Conservation (phyloP, 306 rosid species). For the Clitoria ternatea region DNA sequence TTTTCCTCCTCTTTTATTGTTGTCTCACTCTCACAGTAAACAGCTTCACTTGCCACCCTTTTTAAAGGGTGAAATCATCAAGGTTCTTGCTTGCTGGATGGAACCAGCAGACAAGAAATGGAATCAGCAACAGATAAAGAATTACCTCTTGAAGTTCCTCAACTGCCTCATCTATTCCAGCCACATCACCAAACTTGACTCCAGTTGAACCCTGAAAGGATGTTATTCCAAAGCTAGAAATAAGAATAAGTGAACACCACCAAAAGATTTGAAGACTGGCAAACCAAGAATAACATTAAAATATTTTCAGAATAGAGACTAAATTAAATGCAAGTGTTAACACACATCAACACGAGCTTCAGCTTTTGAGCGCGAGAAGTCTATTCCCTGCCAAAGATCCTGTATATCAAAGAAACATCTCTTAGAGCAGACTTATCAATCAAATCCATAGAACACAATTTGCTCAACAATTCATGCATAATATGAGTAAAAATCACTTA, state of each 20-base stretch:
- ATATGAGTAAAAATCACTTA: constrained; percentile 15
- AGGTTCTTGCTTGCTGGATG: too few species aligned
- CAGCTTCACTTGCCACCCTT: not conserved
- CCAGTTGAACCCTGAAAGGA: constrained; percentile 91
- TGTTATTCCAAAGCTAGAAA: constrained; percentile 25
- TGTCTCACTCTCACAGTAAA: not conserved
- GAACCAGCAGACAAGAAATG: not conserved
- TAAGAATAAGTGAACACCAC: constrained; percentile 22
- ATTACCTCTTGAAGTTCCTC: constrained; percentile 96
- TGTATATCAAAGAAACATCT: constrained; percentile 35
- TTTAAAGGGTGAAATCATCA: not conserved
- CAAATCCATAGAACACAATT: constrained; percentile 24
- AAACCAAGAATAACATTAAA: constrained; percentile 9
- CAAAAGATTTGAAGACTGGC: constrained; percentile 12
- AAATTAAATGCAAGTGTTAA: constrained; percentile 23
- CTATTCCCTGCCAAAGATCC: constrained; percentile 99
- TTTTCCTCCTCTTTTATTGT: not conserved
- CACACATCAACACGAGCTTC: constrained; percentile 99
- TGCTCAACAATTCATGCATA: constrained; percentile 16
- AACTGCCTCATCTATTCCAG: constrained; percentile 98
- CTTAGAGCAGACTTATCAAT: constrained; percentile 26
- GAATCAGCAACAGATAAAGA: constrained; percentile 21
- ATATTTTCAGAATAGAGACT: constrained; percentile 14
- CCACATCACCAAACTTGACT: constrained; percentile 83
- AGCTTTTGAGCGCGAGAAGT: constrained; percentile 94